Base-by-base conservation (phyloP, 2,329 filamentous ascomycete genomes). In the Ceratocystis cubensis region DNA sequence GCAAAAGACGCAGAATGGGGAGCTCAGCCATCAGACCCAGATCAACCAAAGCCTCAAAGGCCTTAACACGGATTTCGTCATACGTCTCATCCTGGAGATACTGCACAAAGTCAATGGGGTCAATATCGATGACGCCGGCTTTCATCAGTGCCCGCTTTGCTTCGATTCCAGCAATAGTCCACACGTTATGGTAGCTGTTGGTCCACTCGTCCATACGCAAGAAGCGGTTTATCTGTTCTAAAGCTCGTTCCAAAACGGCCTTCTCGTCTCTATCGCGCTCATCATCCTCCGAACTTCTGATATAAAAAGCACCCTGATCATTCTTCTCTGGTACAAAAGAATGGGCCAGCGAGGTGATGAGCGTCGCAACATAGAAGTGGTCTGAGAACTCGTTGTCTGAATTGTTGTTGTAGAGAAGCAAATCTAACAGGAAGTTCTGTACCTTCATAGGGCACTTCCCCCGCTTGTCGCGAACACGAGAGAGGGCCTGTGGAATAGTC, bases 371-470 rank as follows among this genome's bases (percentile, higher is more conserved):
- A 73, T 96, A 99, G 72, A 89, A 86, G 69, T 92, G 88, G 72
- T 99, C 95, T 4, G 92, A 96, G 73, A 85, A 95, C 63, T 87
- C 77, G 71, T 99, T 99, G 68, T 89, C 88, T 1, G 88, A 87
- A 73, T 99, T 99, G 76, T 99, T 92, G 73, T 99, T 99, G 77
- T 91, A 93, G 62, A 89, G 87, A 44, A 99, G 79, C 73, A 95
- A 89, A 71, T 96, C 91, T 25, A 96, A 83, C 61, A 99, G 83
- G 74, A 96, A 96, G 48, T 84, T 83, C 67, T 92, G 89, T 4
- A 91, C 91, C 64, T 86, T 81, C 72, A 87, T 80, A 0, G 93
- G 92, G 65, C 91, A 92, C 71, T 85, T 88, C 46, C 91, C 89
- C 4, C 73, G 76, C 48, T 79, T 79, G 72, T 93, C 88, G 63